phyloP scores from a whole-genome alignment of 2,329 filamentous ascomycete species.

The Aureobasidium leucospermi region DNA sequence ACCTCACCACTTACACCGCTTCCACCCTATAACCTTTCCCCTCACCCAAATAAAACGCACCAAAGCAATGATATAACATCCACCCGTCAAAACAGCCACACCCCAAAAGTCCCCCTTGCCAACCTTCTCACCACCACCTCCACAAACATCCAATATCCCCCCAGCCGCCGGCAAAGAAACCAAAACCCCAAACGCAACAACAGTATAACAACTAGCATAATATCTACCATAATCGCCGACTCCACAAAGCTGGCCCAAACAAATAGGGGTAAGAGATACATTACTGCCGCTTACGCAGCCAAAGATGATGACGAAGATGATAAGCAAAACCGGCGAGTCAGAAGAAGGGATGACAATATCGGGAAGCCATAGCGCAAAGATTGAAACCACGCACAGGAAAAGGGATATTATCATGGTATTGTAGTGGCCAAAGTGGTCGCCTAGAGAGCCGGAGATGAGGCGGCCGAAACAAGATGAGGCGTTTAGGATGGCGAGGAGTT shows the following conservation, averaged over 20 bases:
- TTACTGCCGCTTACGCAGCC: constrained; percentile 76
- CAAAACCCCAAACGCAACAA: constrained; percentile 64
- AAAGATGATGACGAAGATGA: constrained; percentile 69
- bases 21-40: constrained; percentile 17
- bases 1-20: background rate
- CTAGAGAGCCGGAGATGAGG: constrained; percentile 67
- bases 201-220: constrained; percentile 76
- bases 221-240: constrained; percentile 74
- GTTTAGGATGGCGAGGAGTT: constrained; percentile 76
- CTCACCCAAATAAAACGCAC: constrained; percentile 33
- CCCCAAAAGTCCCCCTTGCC: constrained; percentile 33
- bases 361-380: constrained; percentile 69
- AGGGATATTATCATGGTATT: constrained; percentile 74
- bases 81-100: constrained; percentile 36
- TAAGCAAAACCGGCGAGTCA: constrained; percentile 42
- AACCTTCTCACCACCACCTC: constrained; percentile 17
- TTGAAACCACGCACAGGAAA: constrained; percentile 56
- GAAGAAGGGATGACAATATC: background rate
- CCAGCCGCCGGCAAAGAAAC: constrained; percentile 43
- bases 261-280: constrained; percentile 75
- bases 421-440: constrained; percentile 73
- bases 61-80: constrained; percentile 36
- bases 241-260: constrained; percentile 72
- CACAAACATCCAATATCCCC: constrained; percentile 31
- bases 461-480: constrained; percentile 73